A percentile compares a stretch with the other conserved stretches of the same genome.
Conservation (phyloP, 2,329 filamentous ascomycete species). For the Monilinia fructicola region DNA sequence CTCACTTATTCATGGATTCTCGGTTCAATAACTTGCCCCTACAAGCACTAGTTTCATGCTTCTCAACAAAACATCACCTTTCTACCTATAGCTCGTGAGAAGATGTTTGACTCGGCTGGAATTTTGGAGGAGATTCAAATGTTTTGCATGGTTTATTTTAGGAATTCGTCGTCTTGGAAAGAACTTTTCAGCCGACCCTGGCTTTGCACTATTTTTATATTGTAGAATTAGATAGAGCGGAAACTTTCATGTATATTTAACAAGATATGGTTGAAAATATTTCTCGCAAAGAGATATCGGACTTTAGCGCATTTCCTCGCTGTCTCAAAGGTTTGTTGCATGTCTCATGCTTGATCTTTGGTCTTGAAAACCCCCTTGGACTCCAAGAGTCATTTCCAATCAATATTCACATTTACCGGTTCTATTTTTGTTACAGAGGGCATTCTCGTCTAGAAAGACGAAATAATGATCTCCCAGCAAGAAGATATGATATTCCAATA, state of each 20-base stretch:
- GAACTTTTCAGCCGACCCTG: not conserved
- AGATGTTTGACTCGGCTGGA: too few relatives aligned
- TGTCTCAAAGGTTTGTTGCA: not conserved
- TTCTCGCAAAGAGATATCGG: fast-evolving
- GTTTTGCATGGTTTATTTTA: not conserved
- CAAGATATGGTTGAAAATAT: not conserved
- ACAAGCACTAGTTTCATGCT: not conserved
- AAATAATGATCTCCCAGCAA: fast-evolving
- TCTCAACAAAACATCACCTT: not conserved
- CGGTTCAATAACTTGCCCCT: not conserved
- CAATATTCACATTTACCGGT: too few relatives aligned
- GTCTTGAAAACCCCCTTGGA: not conserved
- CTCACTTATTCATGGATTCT: too few relatives aligned
- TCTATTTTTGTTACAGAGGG: not conserved
- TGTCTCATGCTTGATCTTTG: not conserved
- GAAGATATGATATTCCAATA: not conserved
- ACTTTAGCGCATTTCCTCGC: not conserved
- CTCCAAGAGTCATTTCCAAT: too few relatives aligned
- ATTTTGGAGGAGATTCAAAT: not conserved
- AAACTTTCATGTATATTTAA: not conserved
- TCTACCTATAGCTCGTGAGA: too few relatives aligned
- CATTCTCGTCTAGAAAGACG: too few relatives aligned
- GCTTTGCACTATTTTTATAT: not conserved
- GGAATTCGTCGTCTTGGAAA: fast-evolving
- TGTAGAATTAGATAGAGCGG: not conserved